Base-by-base conservation (phyloP, 2,329 filamentous ascomycete species). In the Xylaria sp. region DNA sequence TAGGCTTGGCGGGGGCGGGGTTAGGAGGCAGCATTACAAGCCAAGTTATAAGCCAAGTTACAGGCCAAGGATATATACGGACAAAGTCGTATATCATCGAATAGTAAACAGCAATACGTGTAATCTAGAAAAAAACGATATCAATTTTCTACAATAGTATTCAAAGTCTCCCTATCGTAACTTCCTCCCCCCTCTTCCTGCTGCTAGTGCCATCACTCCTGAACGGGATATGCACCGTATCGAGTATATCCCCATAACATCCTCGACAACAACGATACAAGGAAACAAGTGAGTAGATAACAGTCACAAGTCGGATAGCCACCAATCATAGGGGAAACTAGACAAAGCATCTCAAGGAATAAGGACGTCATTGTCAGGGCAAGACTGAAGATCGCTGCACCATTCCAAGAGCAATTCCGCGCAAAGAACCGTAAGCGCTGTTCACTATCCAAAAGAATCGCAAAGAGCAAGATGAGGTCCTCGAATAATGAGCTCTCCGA, bases 401-500 rank as follows among this genome's bases (percentile, higher is more conserved):
- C 1, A 42, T 17, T 1, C 48, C 48, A 44, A 26, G 26, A 15
- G 4, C 38, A 40, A 9, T 23, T 26, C n/a, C 7, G 10, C 9
- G 23, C 40, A n/a, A 64, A 67, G n/a, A 48, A 67, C 4, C 11
- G 28, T 11, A 67, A 7, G 6, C 65, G 60, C 2, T 28, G 6
- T 3, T 13, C n/a, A n/a, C 33, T 64, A 9, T 62, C 60, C 1
- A 6, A 2, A 3, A 67, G 48, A 15, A 67, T 36, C 1, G 7
- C 2, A 2, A 28, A 5, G 46, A 46, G 31, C 2, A 20, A 5
- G 11, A 42, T 6, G 1, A 48, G n/a, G 11, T 23, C 11, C 11
- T 2, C 2, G 13, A 23, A 33, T 9, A 78, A 79, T 20, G 38
- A 3, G 3, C 51, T 26, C n/a, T 3, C 6, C 3, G 51, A 40